Evolutionary conservation across 2,329 filamentous ascomycete genomes (phyloP), one percentile per base, ranked within the genome.

Genomic region (Aurifilum marmelostoma): DNA sequence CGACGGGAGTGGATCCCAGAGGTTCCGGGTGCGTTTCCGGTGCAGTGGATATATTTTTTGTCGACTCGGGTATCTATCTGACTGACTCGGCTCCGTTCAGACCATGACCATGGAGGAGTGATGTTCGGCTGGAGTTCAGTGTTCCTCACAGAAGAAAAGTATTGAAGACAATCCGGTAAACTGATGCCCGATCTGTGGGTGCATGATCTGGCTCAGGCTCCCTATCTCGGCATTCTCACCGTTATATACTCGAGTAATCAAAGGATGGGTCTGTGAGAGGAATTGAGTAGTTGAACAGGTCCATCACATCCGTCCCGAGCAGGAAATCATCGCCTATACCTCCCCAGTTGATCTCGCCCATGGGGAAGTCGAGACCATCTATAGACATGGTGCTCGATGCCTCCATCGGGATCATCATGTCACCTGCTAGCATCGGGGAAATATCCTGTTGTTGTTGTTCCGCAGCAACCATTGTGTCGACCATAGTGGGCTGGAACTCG

Each of bases 361-460:
- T 61, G 9, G 58, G 58, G 12, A 61, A 61, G 11, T 61, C 41
- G 7, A 61, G 58, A 61, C 58, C 58, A n/a, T 61, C 58, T n/a
- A 61, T 61, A 2, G 58, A 41, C 2, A 61, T 37, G 12, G 58
- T 18, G 12, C 58, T 60, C 16, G 58, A 2, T 9, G 21, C 39
- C 21, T 39, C 58, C 5, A 60, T 29, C 27, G 32, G 9, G 0
- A 24, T 39, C 21, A 60, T n/a, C 2, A 21, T 34, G 2, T 16
- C 29, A n/a, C n/a, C 24, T 21, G 24, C 34, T 7, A 61, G 24
- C 18, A 61, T 27, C 18, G 9, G 34, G 32, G 21, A 2, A 2
- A n/a, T n/a, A n/a, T n/a, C n/a, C n/a, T n/a, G n/a, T n/a, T n/a
- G n/a, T n/a, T 12, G 16, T 41, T 61, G 58, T 24, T 61, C 58